Evolutionary conservation across 2,329 filamentous ascomycete species (phyloP).

Genomic region (Byssochlamys sp.): DNA sequence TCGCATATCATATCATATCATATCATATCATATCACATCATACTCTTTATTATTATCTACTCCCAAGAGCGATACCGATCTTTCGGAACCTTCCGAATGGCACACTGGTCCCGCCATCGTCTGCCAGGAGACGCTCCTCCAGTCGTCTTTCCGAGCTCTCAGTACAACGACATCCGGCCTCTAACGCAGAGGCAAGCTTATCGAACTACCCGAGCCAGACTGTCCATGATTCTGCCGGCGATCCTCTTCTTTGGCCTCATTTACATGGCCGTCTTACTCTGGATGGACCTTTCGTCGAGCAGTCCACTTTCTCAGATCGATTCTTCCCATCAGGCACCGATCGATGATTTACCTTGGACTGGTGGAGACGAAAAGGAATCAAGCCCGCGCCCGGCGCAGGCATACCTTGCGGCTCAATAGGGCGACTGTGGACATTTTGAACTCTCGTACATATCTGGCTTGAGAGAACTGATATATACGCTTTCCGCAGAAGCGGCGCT

Average conservation of each 20-base stretch:
- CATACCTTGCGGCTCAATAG: background rate
- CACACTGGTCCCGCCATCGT: background rate
- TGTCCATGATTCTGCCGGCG: background rate
- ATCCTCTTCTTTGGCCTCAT: background rate
- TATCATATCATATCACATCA: no score
- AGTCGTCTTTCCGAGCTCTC: background rate
- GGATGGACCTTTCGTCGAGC: background rate
- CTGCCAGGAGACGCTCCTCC: background rate
- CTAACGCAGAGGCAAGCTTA: background rate
- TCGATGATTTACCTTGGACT: background rate
- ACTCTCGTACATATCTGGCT: no score
- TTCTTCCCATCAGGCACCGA: background rate
- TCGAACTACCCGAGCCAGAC: background rate
- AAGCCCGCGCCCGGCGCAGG: background rate
- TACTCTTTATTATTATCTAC: no score
- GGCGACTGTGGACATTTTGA: no score
- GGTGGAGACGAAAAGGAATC: background rate
- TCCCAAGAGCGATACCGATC: background rate
- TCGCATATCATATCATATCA: background rate
- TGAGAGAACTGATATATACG: no score
- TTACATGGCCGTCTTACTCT: background rate
- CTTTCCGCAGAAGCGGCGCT: no score
- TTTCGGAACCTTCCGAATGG: background rate
- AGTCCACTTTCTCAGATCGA: background rate
- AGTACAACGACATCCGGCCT: background rate